These are phyloP conservation scores for Vitis cinerea DNA, from an alignment of 164 flowering plant species.

Conservation along the genomic window DNA sequence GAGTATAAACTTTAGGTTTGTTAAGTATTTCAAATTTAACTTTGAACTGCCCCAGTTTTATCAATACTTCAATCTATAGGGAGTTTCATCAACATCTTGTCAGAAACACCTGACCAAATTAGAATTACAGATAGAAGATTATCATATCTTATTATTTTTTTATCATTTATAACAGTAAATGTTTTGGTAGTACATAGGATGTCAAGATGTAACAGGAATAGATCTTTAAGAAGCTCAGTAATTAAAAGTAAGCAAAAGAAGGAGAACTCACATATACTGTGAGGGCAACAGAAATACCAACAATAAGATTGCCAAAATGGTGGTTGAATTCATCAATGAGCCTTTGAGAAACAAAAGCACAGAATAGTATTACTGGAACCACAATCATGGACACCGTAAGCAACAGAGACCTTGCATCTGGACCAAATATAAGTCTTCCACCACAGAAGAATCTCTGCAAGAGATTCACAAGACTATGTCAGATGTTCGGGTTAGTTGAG, in stretches of 20 bases:
- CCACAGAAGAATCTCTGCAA: conserved; percentile 67
- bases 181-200: too few species aligned
- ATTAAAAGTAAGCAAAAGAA: background rate
- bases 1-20: too few species aligned
- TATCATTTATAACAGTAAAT: too few species aligned
- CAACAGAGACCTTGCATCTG: conserved; percentile 60
- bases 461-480: background rate
- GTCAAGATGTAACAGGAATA: background rate
- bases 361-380: conserved; percentile 51
- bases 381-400: conserved; percentile 51
- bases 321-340: conserved; percentile 41
- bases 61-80: too few species aligned
- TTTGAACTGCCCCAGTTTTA: too few species aligned
- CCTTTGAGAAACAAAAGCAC: conserved; percentile 41
- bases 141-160: too few species aligned
- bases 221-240: background rate
- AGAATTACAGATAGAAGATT: too few species aligned
- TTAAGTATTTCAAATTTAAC: too few species aligned
- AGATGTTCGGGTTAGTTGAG: background rate
- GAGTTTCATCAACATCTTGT: too few species aligned
- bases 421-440: conserved; percentile 81
- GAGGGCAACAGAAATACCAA: conserved; percentile 37
- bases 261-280: conserved; percentile 50
- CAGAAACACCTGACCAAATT: too few species aligned
- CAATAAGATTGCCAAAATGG: conserved; percentile 35